phyloP scores from a whole-genome alignment of 2,329 filamentous ascomycete genomes.

The Trichophyton simii region DNA sequence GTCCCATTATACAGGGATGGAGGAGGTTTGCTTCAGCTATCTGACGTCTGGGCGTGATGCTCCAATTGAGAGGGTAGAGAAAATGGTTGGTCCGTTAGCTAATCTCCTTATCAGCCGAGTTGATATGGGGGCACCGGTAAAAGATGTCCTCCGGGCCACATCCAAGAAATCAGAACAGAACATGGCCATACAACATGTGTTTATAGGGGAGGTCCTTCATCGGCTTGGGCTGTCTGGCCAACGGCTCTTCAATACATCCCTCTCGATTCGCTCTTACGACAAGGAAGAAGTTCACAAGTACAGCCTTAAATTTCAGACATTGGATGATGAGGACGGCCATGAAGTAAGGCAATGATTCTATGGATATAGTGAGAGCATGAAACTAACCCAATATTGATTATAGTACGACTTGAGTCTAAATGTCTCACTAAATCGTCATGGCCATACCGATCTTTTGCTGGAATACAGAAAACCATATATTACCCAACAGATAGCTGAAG shows the following conservation, averaged over 20 bases:
- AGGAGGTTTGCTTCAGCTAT: slow-evolving; percentile 43
- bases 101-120: slow-evolving; percentile 30
- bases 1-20: slow-evolving; percentile 34
- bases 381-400: neutral
- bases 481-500: neutral
- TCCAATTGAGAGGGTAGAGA: slow-evolving; percentile 37
- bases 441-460: neutral
- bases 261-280: neutral
- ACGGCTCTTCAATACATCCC: slow-evolving; percentile 29
- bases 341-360: neutral
- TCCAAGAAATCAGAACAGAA: slow-evolving; percentile 45
- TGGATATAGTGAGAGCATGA: neutral
- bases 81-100: slow-evolving; percentile 35
- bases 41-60: slow-evolving; percentile 43
- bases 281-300: neutral
- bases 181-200: slow-evolving; percentile 51
- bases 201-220: slow-evolving; percentile 37
- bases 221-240: slow-evolving; percentile 25
- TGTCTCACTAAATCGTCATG: neutral
- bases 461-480: neutral
- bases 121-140: slow-evolving; percentile 25
- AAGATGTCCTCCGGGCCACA: slow-evolving; percentile 44
- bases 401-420: neutral
- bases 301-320: neutral
- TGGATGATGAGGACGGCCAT: neutral